Evolutionary conservation across 208 protist genomes (phyloP), one percentile per base, ranked within the genome.

Genomic region (Borovskyia barvae): DNA sequence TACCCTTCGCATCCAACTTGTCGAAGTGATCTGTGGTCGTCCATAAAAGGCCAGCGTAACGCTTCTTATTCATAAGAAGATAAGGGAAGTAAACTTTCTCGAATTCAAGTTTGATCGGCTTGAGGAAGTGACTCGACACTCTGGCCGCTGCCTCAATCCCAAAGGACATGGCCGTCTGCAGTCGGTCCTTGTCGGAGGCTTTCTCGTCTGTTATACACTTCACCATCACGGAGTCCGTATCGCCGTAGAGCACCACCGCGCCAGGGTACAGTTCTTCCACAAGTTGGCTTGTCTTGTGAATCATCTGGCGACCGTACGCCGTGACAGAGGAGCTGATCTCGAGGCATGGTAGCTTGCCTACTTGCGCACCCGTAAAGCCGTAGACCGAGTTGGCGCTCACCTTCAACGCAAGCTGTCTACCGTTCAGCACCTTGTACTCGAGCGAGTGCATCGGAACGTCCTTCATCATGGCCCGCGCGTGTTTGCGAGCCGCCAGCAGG

Each of bases 31-130:
- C 80, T 24, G 97, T 85, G 53, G 97, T 98, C 9, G 98, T 99
- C 98, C 98, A 99, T 35, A 98, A 96, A 8, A 99, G 74, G 5
- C 98, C 99, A 5, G 98, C 99, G 80, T 99, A 99, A 5, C 98
- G 87, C 90, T 99, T 99, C 83, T 99, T 99, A 67, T 95, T 98
- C 82, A 99, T 99, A 14, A 99, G 85, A 24, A 99, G 78, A 71
- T 99, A 99, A 6, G 99, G 99, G 60, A 98, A 99, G 81, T 99
- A 99, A 11, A 98, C 95, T 82, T 99, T 99, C 74, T 99, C 99
- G 68, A 99, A 99, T 72, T 99, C 98, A 17, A 99, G 88, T 58
- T 97, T 98, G 65, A 99, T 99, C 9, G 99, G 99, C 17, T 85
- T 75, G 32, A 90, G 45, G 40, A 95, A 95, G 64, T 92, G 61